Base-by-base conservation (phyloP, 1,284 basidiomycete genomes). In the Pseudozyma thailandica region DNA sequence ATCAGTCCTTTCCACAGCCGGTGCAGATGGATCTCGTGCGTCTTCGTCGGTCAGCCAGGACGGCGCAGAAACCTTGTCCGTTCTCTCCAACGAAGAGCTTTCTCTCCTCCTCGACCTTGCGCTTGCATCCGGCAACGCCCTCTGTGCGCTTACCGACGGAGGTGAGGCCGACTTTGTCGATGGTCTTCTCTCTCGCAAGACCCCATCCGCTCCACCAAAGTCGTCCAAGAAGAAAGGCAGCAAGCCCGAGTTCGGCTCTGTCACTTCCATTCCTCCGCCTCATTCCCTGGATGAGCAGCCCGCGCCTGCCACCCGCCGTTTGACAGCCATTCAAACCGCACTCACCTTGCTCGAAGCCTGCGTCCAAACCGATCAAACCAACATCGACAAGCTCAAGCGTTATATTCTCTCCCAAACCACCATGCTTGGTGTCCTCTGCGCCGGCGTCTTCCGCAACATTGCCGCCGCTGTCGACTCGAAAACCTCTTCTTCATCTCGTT, bases 141-240 rank as follows among this genome's bases (percentile, higher is more conserved):
- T 78, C 6, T 72, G 74, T 23, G 74, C 63, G 0, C 43, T 78
- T 43, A 74, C 66, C 31, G 76, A 78, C 27, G 73, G 70, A 10
- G 70, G 69, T 26, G 65, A 74, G 28, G 57, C 59, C 4, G 62
- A 60, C 4, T 74, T 69, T 16, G 46, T 77, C 28, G 65, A 60
- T 25, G 75, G 75, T 21, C 45, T 77, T 15, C 50, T 66, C 16
- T 35, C 51, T 1, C 51, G 64, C 20, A 55, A 50, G 43, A 25
- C 56, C 28, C 12, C 43, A 18, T 18, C 31, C 9, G 26, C 38
- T 7, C 33, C 55, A 33, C 25, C 68, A 3, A 60, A 65, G 26
- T 21, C 52, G 4, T 31, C 23, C 43, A 72, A 72, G 55, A 65
- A 64, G 53, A 74, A 74, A 37, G 52, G 50, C 12, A 26, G 12